Percentiles rank a stretch among this genome's conserved stretches.
phyloP scores from a whole-genome alignment of 768 basidiomycete species.

The Rhodosporidiobolus sp. region DNA sequence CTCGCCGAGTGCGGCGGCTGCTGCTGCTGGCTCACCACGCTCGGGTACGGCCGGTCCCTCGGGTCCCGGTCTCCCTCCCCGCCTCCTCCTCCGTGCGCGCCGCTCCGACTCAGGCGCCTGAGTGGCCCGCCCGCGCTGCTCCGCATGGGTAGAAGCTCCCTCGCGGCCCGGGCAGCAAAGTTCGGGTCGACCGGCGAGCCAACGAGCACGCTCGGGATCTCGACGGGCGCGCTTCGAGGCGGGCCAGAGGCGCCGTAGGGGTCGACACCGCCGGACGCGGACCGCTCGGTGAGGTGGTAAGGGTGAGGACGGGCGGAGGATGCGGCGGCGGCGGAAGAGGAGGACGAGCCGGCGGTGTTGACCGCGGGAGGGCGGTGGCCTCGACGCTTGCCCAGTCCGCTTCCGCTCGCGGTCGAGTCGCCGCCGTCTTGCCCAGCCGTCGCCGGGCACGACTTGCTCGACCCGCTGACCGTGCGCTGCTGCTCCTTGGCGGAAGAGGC shows the following conservation, averaged over 20 bases:
- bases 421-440: background rate
- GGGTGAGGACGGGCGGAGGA: background rate
- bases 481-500: background rate
- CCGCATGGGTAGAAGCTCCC: background rate
- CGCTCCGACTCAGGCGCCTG: background rate
- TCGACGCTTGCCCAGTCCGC: constrained; percentile 8
- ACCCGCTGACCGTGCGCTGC: no score
- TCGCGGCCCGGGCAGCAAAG: background rate
- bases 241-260: no score
- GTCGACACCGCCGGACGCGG: no score
- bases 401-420: background rate
- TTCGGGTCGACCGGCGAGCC: constrained; percentile 21
- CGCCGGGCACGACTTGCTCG: background rate
- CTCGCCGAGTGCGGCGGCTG: background rate
- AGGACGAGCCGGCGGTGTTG: background rate
- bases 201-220: constrained; percentile 26
- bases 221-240: background rate
- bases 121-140: background rate
- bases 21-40: background rate
- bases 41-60: background rate
- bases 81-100: background rate
- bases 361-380: constrained; percentile 29
- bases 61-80: background rate
- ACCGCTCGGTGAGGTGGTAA: no score
- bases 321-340: background rate